Evolutionary conservation across 2,329 filamentous ascomycete genomes (phyloP).

Genomic region (Fusarium sp.): DNA sequence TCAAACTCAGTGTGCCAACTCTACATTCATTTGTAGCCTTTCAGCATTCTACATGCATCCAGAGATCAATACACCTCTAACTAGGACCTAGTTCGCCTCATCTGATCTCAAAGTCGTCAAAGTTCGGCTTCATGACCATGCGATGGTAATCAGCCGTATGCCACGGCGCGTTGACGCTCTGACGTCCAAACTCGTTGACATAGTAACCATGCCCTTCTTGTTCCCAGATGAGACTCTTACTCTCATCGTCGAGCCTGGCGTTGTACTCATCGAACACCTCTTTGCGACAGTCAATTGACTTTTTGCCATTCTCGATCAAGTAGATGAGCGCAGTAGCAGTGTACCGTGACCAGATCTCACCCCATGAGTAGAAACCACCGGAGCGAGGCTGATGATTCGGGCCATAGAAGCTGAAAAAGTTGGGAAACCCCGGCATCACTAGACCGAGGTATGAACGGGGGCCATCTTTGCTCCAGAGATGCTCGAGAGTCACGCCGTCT

Average conservation of each 20-base stretch:
- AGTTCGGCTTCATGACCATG: conserved; percentile 17
- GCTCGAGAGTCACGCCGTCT: conserved; percentile 3
- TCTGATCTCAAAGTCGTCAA: conserved; percentile 21
- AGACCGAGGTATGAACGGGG: conserved; percentile 19
- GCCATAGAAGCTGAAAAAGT: conserved; percentile 19
- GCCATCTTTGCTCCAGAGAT: conserved; percentile 22
- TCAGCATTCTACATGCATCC: no score
- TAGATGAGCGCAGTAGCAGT: conserved; percentile 2
- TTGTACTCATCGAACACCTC: conserved; percentile 23
- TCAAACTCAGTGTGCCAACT: no score
- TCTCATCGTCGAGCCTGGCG: conserved; percentile 3
- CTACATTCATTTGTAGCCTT: no score
- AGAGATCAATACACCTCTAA: no score
- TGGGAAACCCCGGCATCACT: conserved; percentile 10
- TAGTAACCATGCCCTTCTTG: conserved; percentile 14
- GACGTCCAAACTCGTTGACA: conserved; percentile 18
- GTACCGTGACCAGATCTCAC: conserved; percentile 23
- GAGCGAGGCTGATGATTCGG: conserved; percentile 23
- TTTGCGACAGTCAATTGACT: conserved; percentile 12
- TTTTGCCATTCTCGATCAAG: conserved; percentile 20
- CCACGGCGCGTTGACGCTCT: conserved; percentile 24
- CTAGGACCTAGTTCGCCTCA: neutral
- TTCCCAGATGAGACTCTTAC: conserved; percentile 20
- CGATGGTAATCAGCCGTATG: conserved; percentile 20
- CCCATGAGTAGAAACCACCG: conserved; percentile 24